These are phyloP conservation scores for Mycosphaerella arachidis DNA, from an alignment of 2,329 filamentous ascomycete species.

Conservation along the genomic window DNA sequence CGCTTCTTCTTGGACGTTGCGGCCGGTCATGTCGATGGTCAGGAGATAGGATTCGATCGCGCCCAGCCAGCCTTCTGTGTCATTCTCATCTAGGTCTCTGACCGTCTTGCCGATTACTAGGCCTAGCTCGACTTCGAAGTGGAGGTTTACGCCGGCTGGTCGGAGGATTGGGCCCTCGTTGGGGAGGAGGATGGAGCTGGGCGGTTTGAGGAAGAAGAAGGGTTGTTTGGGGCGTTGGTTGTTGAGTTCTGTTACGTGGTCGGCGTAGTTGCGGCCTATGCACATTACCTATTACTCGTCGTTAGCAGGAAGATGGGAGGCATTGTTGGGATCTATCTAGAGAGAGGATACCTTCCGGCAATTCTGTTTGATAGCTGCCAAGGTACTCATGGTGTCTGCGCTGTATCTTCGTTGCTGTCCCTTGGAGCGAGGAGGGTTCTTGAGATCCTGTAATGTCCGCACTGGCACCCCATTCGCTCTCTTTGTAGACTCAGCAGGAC, in stretches of 20 bases:
- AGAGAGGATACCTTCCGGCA: slow-evolving; percentile 43
- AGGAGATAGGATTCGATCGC: slow-evolving; percentile 84
- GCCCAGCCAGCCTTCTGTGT: slow-evolving; percentile 71
- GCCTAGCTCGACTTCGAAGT: slow-evolving; percentile 93
- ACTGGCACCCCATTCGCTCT: neutral
- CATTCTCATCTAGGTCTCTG: slow-evolving; percentile 68
- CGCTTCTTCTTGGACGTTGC: slow-evolving; percentile 91
- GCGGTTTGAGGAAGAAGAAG: slow-evolving; percentile 98
- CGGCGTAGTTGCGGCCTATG: slow-evolving; percentile 94
- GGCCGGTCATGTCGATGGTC: slow-evolving; percentile 94
- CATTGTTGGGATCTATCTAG: neutral
- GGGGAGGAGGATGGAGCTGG: slow-evolving; percentile 77
- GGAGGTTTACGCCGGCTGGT: slow-evolving; percentile 76
- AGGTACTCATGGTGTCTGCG: slow-evolving; percentile 16
- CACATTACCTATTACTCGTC: slow-evolving; percentile 64
- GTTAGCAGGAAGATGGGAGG: neutral
- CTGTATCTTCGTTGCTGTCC: slow-evolving; percentile 8
- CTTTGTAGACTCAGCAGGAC: neutral
- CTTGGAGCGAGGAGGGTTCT: neutral
- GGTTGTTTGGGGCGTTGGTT: slow-evolving; percentile 85
- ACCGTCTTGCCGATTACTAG: slow-evolving; percentile 80
- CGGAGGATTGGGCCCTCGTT: slow-evolving; percentile 73
- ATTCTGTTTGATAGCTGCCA: slow-evolving; percentile 38
- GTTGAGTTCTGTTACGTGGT: slow-evolving; percentile 90
- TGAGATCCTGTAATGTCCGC: neutral